These are phyloP conservation scores for Tilletiopsis washingtonensis DNA, from an alignment of 1,284 basidiomycete species.

Conservation along the genomic window DNA sequence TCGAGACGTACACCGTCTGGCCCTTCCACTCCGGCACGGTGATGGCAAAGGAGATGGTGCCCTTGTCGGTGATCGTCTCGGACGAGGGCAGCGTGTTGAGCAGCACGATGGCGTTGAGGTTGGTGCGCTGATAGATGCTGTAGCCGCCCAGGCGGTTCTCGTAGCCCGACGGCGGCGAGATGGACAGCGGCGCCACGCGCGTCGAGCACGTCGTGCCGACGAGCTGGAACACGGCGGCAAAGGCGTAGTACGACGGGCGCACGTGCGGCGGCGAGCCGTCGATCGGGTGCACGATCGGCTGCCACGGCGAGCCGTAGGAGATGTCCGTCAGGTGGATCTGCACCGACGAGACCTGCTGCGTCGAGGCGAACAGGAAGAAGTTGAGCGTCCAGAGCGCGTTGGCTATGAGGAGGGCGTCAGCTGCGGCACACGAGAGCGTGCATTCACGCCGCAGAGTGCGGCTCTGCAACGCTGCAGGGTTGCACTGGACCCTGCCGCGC, in stretches of 20 bases:
- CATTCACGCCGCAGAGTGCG: no score
- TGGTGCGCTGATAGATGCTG: slow-evolving; percentile 15
- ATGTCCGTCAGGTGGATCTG: slow-evolving; percentile 36
- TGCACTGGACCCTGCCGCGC: no score
- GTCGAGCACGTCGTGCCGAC: slow-evolving; percentile 26
- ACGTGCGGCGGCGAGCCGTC: slow-evolving; percentile 16
- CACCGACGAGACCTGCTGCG: slow-evolving; percentile 22
- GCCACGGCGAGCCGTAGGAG: slow-evolving; percentile 27
- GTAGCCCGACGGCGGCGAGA: slow-evolving; percentile 16
- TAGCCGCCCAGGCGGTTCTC: slow-evolving; percentile 21
- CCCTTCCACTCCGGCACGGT: slow-evolving; percentile 20
- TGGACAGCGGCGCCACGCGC: slow-evolving; percentile 11
- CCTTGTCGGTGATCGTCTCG: neutral
- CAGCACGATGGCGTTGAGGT: slow-evolving; percentile 18
- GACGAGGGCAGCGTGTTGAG: slow-evolving; percentile 26
- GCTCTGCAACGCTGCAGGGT: no score
- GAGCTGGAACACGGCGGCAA: slow-evolving; percentile 30
- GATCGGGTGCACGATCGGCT: slow-evolving; percentile 10
- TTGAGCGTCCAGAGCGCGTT: slow-evolving; percentile 36
- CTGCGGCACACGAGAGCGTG: no score
- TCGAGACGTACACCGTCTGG: slow-evolving; percentile 21
- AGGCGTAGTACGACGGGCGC: slow-evolving; percentile 32
- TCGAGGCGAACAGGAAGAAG: slow-evolving; percentile 36
- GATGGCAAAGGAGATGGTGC: slow-evolving; percentile 9
- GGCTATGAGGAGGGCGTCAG: no score